Percentiles rank a stretch among this genome's conserved stretches.
Evolutionary conservation across 2,329 filamentous ascomycete species (phyloP).

Genomic region (Trichoderma atroviride): DNA sequence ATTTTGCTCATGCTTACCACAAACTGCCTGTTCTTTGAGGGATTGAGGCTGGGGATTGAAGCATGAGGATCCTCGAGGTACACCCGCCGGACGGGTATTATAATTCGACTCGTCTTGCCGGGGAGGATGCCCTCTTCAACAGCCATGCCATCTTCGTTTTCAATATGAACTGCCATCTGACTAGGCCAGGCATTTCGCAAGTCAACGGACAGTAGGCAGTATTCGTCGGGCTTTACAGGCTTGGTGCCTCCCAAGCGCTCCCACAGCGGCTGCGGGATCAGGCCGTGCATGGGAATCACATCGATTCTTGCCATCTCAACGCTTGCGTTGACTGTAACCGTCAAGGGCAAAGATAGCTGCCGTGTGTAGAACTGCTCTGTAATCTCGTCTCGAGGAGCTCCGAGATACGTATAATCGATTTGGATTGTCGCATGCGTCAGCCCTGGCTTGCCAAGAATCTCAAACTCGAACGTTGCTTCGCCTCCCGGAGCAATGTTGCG

Average conservation of each 20-base stretch:
- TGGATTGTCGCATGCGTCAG: constrained; percentile 78
- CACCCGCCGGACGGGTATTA: constrained; percentile 74
- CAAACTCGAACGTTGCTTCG: constrained; percentile 74
- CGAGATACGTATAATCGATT: constrained; percentile 84
- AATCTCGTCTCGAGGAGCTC: constrained; percentile 67
- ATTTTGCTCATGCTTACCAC: constrained; percentile 82
- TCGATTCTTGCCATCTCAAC: constrained; percentile 82
- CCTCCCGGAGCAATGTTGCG: constrained; percentile 68
- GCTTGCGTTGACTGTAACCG: constrained; percentile 89
- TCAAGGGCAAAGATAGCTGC: constrained; percentile 77
- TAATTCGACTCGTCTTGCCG: constrained; percentile 71
- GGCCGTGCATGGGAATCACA: constrained; percentile 70
- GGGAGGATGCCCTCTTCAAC: constrained; percentile 63
- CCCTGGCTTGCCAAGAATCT: constrained; percentile 84
- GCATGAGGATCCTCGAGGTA: constrained; percentile 77
- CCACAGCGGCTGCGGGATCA: constrained; percentile 66
- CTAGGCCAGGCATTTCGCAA: constrained; percentile 89
- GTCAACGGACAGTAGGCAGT: constrained; percentile 80
- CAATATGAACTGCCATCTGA: constrained; percentile 68
- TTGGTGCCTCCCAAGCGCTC: constrained; percentile 43
- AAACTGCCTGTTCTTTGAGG: constrained; percentile 85
- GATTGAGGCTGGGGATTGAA: constrained; percentile 77
- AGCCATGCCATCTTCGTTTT: constrained; percentile 52
- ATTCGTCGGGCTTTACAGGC: constrained; percentile 56
- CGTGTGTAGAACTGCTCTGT: constrained; percentile 79